These are phyloP conservation scores for Verticillium tricorpus DNA, from an alignment of 2,329 filamentous ascomycete species.

Conservation along the genomic window DNA sequence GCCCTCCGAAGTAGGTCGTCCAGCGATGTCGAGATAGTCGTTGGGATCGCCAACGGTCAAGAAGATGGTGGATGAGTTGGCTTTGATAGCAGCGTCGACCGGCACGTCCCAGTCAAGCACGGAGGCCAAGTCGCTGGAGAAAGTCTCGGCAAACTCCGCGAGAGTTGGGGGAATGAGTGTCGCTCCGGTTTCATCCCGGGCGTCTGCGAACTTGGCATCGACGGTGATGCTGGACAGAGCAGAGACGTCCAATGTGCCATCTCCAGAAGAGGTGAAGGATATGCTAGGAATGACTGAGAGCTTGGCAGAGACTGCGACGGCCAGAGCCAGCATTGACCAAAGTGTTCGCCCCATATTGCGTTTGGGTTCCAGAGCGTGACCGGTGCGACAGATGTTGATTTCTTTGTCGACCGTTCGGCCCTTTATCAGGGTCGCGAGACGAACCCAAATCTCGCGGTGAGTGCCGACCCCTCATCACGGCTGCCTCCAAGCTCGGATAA, in stretches of 20 bases:
- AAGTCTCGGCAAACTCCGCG: constrained; percentile 40
- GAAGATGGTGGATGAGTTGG: constrained; percentile 29
- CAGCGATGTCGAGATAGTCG: constrained; percentile 38
- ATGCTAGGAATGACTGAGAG: constrained; percentile 27
- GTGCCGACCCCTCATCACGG: background rate
- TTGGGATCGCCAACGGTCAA: constrained; percentile 38
- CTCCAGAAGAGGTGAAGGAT: constrained; percentile 21
- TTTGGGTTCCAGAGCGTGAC: background rate
- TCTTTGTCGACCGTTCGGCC: too few species aligned
- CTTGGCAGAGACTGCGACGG: background rate
- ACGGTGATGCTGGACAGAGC: constrained; percentile 34
- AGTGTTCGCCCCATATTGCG: constrained; percentile 1
- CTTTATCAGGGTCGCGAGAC: background rate
- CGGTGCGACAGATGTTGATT: background rate
- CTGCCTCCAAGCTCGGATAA: background rate
- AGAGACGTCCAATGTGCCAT: constrained; percentile 20
- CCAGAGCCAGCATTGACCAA: background rate
- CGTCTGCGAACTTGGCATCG: constrained; percentile 32
- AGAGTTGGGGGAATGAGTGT: constrained; percentile 49
- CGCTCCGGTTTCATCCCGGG: constrained; percentile 37
- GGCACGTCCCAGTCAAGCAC: constrained; percentile 23
- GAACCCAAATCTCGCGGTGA: background rate
- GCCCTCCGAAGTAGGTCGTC: constrained; percentile 42
- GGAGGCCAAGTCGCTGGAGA: constrained; percentile 29
- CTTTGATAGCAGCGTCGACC: constrained; percentile 21